Base-by-base conservation (phyloP, 2,329 filamentous ascomycete genomes). In the Fusarium graminum region DNA sequence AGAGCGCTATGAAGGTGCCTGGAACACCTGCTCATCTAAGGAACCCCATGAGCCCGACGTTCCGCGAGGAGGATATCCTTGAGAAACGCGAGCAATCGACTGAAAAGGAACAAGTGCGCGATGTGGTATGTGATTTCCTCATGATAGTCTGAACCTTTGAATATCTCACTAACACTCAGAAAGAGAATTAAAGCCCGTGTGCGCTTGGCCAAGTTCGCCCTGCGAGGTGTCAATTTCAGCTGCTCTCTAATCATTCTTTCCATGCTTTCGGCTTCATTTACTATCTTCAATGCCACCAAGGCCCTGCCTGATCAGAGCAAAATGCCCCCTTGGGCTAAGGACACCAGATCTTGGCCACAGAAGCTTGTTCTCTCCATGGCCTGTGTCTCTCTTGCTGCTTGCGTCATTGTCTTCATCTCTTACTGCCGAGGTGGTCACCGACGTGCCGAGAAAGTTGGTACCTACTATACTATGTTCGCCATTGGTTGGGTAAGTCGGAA, bases 181-280 rank as follows among this genome's bases (percentile, higher is more conserved):
- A 75, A 97, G 94, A 96, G 92, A 90, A 88, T 97, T 78, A 98
- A 97, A 82, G 90, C 90, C 34, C 88, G 93, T 70, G 94, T 98
- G 32, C 89, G 95, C 44, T 85, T 98, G 79, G 95, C 94, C 71
- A 99, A 99, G 83, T 90, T 98, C 72, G 88, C 97, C 65, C 89
- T 99, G n/a, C 91, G 95, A 68, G 91, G 93, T 56, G 92, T 98
- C 80, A 97, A 94, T 85, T 98, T 99, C 79, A 93, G 92, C 79
- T 99, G 95, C 84, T 94, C 92, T 78, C 85, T 98, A 62, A 97
- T 99, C 76, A 92, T 99, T 68, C 86, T 99, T 58, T 85, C 93
- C 64, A 94, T 99, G 87, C 83, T 99, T 52, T 89, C 91, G 14
- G 87, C 92, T n/a, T 93, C 92, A 5, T 92, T 99, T 74, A 82